Evolutionary conservation across 306 rosid species (phyloP).

Genomic region (Trifolium dubium): DNA sequence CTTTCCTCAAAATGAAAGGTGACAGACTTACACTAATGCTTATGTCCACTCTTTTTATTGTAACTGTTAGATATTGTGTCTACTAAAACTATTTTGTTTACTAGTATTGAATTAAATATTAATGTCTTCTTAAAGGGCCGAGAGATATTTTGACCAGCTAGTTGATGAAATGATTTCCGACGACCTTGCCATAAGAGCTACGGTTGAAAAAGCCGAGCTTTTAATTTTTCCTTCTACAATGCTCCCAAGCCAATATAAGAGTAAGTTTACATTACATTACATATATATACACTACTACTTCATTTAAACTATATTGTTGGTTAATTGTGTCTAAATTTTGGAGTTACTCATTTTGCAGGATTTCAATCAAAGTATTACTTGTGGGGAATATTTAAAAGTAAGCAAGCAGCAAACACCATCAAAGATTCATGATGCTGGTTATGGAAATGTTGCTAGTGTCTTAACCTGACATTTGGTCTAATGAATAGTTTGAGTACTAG

Average conservation of each 20-base stretch:
- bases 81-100: too few species aligned
- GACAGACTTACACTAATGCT: neutral
- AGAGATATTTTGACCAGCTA: conserved; percentile 48
- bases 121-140: conserved; percentile 44
- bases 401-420: conserved; percentile 25
- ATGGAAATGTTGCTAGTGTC: neutral
- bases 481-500: neutral
- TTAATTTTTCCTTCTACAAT: conserved; percentile 63
- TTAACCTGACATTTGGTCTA: neutral
- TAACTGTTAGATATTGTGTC: neutral
- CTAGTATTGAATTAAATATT: neutral
- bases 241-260: conserved; percentile 54
- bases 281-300: neutral
- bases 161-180: conserved; percentile 50
- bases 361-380: conserved; percentile 64
- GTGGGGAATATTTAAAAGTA: conserved; percentile 77
- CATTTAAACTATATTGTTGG: conserved; percentile 14
- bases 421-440: neutral
- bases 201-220: conserved; percentile 62
- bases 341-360: conserved; percentile 52
- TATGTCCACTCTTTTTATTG: too few species aligned
- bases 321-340: neutral
- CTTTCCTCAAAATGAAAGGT: conserved; percentile 71
- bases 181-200: conserved; percentile 66
- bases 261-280: conserved; percentile 47